These are phyloP conservation scores for Ustilago sp. DNA, from an alignment of 1,284 basidiomycete species.

Conservation along the genomic window DNA sequence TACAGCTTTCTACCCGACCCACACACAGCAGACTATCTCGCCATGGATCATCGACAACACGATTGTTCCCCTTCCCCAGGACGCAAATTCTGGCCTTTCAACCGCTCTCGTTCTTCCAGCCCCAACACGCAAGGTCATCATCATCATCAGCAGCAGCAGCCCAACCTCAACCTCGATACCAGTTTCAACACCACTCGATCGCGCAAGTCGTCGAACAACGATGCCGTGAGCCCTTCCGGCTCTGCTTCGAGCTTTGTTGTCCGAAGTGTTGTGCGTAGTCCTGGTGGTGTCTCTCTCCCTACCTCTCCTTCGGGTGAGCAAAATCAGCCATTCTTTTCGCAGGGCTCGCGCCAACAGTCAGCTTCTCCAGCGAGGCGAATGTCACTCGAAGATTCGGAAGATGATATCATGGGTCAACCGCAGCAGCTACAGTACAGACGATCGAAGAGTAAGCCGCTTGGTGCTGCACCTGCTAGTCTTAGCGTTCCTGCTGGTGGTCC, in stretches of 20 bases:
- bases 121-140: constrained; percentile 33
- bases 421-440: constrained; percentile 35
- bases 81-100: constrained; percentile 51
- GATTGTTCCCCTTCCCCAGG: constrained; percentile 33
- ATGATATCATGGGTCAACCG: constrained; percentile 19
- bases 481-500: constrained; percentile 63
- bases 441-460: constrained; percentile 46
- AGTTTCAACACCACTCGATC: constrained; percentile 30
- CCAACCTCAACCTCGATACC: constrained; percentile 24
- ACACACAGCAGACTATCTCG: constrained; percentile 29
- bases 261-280: constrained; percentile 53
- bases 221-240: constrained; percentile 29
- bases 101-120: constrained; percentile 50
- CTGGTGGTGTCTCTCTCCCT: constrained; percentile 55
- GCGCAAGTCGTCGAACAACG: constrained; percentile 27
- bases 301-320: constrained; percentile 23
- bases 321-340: constrained; percentile 10
- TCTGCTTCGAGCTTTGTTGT: constrained; percentile 54
- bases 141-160: background rate
- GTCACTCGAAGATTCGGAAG: constrained; percentile 44
- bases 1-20: constrained; percentile 39
- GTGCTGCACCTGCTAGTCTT: constrained; percentile 30
- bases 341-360: constrained; percentile 17
- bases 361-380: constrained; percentile 29
- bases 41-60: constrained; percentile 23